Percentiles rank a stretch among this genome's conserved stretches.
Evolutionary conservation across 192 early-diverging fungal genomes (phyloP).

Genomic region (Jimgerdemannia lactiflua): DNA sequence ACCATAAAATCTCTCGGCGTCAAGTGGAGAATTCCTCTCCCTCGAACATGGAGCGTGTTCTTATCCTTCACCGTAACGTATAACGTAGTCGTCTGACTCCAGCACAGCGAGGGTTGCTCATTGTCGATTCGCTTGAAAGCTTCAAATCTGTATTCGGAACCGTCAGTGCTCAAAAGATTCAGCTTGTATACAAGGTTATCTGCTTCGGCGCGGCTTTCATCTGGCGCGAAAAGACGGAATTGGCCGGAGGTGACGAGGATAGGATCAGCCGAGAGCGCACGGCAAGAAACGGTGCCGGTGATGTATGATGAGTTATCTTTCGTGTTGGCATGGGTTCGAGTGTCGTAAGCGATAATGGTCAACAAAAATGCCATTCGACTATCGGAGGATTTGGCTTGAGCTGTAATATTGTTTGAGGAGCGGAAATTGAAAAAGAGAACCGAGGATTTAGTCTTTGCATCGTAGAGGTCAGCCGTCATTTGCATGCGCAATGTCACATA

Average conservation of each 20-base stretch:
- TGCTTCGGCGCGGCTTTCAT: conserved; percentile 4
- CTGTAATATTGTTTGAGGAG: not conserved
- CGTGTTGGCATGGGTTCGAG: not conserved
- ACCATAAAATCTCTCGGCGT: not conserved
- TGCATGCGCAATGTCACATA: not conserved
- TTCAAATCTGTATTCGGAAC: not conserved
- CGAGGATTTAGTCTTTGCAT: not conserved
- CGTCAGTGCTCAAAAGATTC: not conserved
- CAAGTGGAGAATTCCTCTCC: not conserved
- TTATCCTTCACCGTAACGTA: conserved; percentile 29
- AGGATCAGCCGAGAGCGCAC: conserved; percentile 42
- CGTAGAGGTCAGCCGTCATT: too few relatives aligned
- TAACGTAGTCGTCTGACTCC: conserved; percentile 33
- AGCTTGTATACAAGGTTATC: not conserved
- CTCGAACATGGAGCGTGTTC: not conserved
- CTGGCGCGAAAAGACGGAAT: conserved; percentile 33
- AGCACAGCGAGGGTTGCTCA: not conserved
- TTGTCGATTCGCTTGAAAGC: not conserved
- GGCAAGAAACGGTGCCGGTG: conserved; percentile 39
- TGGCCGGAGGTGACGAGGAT: conserved; percentile 35
- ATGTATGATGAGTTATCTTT: conserved; percentile 29
- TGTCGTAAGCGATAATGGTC: not conserved
- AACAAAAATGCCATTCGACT: conserved; percentile 23
- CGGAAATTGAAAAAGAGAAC: not conserved
- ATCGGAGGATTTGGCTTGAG: conserved; percentile 33